These are phyloP conservation scores for Citropsis articulata DNA, from an alignment of 345 rosid species.

Conservation along the genomic window DNA sequence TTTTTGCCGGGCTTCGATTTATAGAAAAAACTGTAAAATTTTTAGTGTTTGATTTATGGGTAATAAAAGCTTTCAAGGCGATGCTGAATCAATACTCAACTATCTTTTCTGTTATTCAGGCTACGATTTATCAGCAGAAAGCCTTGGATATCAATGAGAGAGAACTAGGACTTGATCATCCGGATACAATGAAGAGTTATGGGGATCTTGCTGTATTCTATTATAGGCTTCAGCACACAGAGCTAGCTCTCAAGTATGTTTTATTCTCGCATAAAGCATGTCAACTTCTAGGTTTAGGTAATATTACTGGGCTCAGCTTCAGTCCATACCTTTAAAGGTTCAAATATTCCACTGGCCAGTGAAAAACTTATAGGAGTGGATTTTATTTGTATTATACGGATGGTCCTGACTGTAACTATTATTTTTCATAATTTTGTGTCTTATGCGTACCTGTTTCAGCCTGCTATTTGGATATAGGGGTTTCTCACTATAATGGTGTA, in stretches of 20 bases:
- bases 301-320: background rate
- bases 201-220: conserved; percentile 99
- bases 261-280: conserved; percentile 5
- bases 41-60: background rate
- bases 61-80: conserved; percentile 16
- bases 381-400: background rate
- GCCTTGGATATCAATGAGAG: conserved; percentile 99
- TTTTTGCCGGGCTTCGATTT: background rate
- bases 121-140: conserved; percentile 95
- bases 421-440: background rate
- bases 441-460: background rate
- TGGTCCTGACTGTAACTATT: background rate
- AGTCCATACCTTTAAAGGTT: background rate
- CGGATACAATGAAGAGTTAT: conserved; percentile 99
- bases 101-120: conserved; percentile 45
- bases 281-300: conserved; percentile 6
- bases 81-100: conserved; percentile 15
- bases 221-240: conserved; percentile 98
- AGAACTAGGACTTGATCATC: conserved; percentile 97
- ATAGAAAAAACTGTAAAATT: background rate
- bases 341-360: background rate
- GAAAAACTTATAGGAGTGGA: background rate
- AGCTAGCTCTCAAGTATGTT: conserved; percentile 94
- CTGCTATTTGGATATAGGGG: background rate
- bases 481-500: background rate